Base-by-base conservation (phyloP, 345 rosid species). In the Bruguiera parviflora region DNA sequence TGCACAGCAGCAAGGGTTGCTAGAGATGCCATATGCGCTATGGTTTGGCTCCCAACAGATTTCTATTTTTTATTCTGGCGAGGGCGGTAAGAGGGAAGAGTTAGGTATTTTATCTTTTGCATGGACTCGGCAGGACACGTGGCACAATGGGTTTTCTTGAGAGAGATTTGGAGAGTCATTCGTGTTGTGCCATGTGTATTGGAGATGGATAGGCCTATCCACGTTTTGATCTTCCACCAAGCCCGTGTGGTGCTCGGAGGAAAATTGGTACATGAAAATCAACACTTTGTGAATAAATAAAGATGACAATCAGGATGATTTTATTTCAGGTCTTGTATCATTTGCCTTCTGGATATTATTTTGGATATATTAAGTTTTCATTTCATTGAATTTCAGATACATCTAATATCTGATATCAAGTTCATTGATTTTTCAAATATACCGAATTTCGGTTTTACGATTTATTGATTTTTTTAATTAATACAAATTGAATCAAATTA, bases 21-120 rank as follows among this genome's bases (percentile, higher is more conserved):
- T 33, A 91, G 80, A 64, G 97, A 89, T 70, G 97, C 95, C 98
- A 94, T 91, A 72, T 55, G 77, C 75, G 77, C 77, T 11, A 70
- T 37, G 75, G 59, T 27, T 56, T 58, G 47, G 22, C 27, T 68
- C 22, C 22, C 63, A 6, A 22, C 29, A 37, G 28, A 27, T 13
- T 39, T 73, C 22, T 66, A 60, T 20, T 63, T 20, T 63, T 22
- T 43, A 58, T 3, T 29, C n/a, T 58, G 55, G 39, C 4, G 13
- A 49, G 66, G 33, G 29, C 13, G 22, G 58, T 55, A 25, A 9
- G 5, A 8, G 59, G 16, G 28, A 18, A 53, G 67, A 57, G 56
- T 56, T 27, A 78, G 37, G 28, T 43, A 21, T 72, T 77, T 78
- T 65, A 73, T 71, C 46, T 16, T 58, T 60, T 73, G 72, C 76